A percentile compares a stretch with the other conserved stretches of the same genome.
These are phyloP conservation scores for Ogataea trehaloabstinens DNA, from an alignment of 805 yeast genomes.

Conservation along the genomic window DNA sequence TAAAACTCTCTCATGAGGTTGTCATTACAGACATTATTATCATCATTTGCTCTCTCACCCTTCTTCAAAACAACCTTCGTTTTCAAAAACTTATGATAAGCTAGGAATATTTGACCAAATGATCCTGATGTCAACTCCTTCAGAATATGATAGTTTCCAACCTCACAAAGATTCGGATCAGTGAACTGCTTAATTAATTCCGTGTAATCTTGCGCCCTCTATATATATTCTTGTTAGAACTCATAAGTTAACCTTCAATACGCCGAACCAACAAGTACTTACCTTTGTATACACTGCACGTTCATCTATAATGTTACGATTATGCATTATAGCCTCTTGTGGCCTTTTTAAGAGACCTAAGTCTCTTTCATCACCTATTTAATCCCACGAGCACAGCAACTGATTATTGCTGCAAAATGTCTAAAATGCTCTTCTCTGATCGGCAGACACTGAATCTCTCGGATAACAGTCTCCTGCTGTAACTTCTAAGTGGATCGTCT, in stretches of 20 bases:
- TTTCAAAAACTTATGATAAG: conserved; percentile 70
- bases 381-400: too few species aligned
- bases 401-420: too few species aligned
- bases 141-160: conserved; percentile 77
- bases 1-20: conserved; percentile 88
- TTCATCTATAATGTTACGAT: conserved; percentile 28
- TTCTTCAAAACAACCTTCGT: conserved; percentile 83
- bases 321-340: conserved; percentile 13
- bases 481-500: too few species aligned
- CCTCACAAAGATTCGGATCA: conserved; percentile 49
- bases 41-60: conserved; percentile 43
- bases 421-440: too few species aligned
- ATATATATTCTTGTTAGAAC: conserved; percentile 1
- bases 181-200: conserved; percentile 35
- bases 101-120: conserved; percentile 89
- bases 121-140: conserved; percentile 87
- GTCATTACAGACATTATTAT: conserved; percentile 54
- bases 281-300: conserved; percentile 30
- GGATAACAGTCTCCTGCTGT: too few species aligned
- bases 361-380: too few species aligned
- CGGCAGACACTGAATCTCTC: too few species aligned
- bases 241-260: too few species aligned
- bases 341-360: too few species aligned
- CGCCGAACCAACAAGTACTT: too few species aligned
- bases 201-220: conserved; percentile 36